Base-by-base conservation (phyloP, 345 rosid species). In the Melastoma malabathricum region DNA sequence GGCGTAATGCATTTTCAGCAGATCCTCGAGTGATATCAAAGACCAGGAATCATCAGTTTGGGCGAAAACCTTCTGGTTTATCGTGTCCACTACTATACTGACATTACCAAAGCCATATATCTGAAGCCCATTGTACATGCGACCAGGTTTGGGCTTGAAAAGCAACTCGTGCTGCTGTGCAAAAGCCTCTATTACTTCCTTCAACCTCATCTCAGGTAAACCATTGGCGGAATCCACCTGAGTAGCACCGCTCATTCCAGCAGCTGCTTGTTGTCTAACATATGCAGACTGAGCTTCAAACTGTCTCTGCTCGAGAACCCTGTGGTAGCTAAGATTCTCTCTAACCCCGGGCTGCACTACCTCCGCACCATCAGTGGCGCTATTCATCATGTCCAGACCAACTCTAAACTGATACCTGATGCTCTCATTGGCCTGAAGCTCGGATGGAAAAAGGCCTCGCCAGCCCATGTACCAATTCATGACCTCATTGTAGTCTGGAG, bases 101-200 rank as follows among this genome's bases (percentile, higher is more conserved):
- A 87, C 69, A 56, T 80, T 87, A 46, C 96, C 98, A 55, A 84
- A 92, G 51, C 87, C 89, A 48, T 80, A 92, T 44, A 92, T 79
- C 71, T 84, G 95, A 48, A 75, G 84, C 18, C 98, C 96, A 17
- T 82, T 73, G 63, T 79, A 78, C 73, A 54, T 75, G 72, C 96
- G 79, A 23, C 85, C 85, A 31, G 82, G 84, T 62, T 92, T 92
- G 17, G 83, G 85, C 63, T 63, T 78, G 61, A 84, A 92, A 34
- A 75, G 74, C 68, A 90, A 69, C 57, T 78, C 86, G n/a, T 90
- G 70, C 54, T 82, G 81, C 64, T 75, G 93, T 0, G 96, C 98
- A 70, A 73, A 79, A 18, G 80, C 69, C 75, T 87, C 96, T 25
- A 87, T 71, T 3, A 77, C 84, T 75, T 92, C 98, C 68, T 75